These are phyloP conservation scores for Macrolepiota fuliginosa DNA, from an alignment of 768 basidiomycete species.

Conservation along the genomic window DNA sequence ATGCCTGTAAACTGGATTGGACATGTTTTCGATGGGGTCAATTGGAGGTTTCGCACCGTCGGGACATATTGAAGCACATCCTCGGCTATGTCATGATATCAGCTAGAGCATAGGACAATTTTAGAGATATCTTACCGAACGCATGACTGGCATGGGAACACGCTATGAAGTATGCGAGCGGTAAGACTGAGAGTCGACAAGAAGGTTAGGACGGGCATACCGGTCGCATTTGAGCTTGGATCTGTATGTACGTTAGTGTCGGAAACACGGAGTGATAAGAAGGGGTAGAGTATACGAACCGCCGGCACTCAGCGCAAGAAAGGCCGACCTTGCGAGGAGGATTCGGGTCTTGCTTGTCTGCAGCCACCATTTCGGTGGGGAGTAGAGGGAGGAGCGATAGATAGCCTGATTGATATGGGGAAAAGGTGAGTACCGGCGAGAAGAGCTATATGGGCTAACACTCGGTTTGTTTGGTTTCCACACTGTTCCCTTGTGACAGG, in stretches of 20 bases:
- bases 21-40: background rate
- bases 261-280: background rate
- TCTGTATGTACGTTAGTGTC: constrained; percentile 21
- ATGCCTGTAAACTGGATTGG: constrained; percentile 29
- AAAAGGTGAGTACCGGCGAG: background rate
- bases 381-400: constrained; percentile 3
- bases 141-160: constrained; percentile 56
- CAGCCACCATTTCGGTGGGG: constrained; percentile 5
- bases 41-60: constrained; percentile 31
- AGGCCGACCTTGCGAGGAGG: constrained; percentile 36
- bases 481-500: constrained; percentile 12
- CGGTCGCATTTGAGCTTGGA: constrained; percentile 59
- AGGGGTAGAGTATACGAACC: constrained; percentile 26
- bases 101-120: background rate
- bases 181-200: background rate
- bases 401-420: constrained; percentile 12
- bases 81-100: constrained; percentile 31
- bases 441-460: constrained; percentile 6
- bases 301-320: constrained; percentile 53
- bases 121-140: constrained; percentile 28
- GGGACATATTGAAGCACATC: constrained; percentile 51
- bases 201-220: constrained; percentile 15
- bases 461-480: constrained; percentile 13
- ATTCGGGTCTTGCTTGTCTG: background rate
- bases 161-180: constrained; percentile 23